phyloP scores from a whole-genome alignment of 129 eudicot genomes.

The Solidago caesia region DNA sequence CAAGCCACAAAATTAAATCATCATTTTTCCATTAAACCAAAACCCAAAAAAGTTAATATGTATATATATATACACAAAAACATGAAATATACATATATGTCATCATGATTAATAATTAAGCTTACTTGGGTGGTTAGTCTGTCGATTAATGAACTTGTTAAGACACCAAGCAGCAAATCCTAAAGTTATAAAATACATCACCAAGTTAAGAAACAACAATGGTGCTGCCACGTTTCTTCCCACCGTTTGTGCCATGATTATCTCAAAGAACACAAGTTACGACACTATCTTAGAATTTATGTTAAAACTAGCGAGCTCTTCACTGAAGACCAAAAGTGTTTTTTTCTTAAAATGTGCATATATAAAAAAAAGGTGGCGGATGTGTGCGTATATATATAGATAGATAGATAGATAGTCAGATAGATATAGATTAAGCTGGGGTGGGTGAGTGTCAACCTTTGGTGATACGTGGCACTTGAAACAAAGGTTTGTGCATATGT shows the following conservation, averaged over 20 bases:
- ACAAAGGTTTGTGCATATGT: slow-evolving; percentile 1
- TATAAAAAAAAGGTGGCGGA: no score
- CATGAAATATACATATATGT: background rate
- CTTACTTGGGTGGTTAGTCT: slow-evolving; percentile 83
- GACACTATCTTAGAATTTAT: no score
- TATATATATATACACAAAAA: background rate
- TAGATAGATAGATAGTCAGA: background rate
- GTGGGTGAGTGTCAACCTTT: slow-evolving; percentile 8
- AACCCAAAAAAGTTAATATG: background rate
- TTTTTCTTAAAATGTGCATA: no score
- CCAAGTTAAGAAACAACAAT: slow-evolving; percentile 76
- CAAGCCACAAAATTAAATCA: background rate
- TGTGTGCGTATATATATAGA: no score
- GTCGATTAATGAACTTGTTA: slow-evolving; percentile 57
- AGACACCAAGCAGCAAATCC: slow-evolving; percentile 91
- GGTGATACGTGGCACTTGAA: slow-evolving; percentile 13
- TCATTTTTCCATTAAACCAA: background rate
- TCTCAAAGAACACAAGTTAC: no score
- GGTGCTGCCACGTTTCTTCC: slow-evolving; percentile 86
- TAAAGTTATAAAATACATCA: slow-evolving; percentile 64
- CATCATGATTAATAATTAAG: background rate
- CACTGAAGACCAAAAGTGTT: no score
- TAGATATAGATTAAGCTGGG: background rate
- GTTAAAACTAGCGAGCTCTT: no score
- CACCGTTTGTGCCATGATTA: slow-evolving; percentile 47